A percentile compares a stretch with the other conserved stretches of the same genome.
Evolutionary conservation across 306 rosid genomes (phyloP).

Genomic region (Cicer yamashitae): DNA sequence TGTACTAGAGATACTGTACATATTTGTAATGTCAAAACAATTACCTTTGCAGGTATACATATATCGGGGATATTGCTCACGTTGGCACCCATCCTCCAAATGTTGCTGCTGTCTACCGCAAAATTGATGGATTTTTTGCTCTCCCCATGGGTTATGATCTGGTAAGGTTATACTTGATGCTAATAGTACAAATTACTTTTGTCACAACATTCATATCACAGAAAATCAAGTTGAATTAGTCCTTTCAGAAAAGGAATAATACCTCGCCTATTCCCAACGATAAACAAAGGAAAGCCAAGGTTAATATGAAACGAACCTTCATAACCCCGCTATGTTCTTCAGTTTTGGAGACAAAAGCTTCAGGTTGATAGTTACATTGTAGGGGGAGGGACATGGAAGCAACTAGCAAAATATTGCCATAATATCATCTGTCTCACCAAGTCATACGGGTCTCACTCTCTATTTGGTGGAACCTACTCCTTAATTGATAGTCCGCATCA

Average conservation of each 20-base stretch:
- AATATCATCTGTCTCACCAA: neutral
- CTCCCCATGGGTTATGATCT: slow-evolving; percentile 89
- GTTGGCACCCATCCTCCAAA: slow-evolving; percentile 91
- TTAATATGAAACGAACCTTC: slow-evolving; percentile 12
- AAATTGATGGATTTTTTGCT: slow-evolving; percentile 69
- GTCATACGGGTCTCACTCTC: neutral
- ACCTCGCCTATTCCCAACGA: slow-evolving; percentile 12
- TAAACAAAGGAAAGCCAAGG: slow-evolving; percentile 2
- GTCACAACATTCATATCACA: slow-evolving; percentile 25
- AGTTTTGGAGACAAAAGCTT: neutral
- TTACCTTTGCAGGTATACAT: slow-evolving; percentile 64
- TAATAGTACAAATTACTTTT: slow-evolving; percentile 27
- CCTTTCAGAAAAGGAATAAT: slow-evolving; percentile 29
- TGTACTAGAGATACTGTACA: slow-evolving; percentile 19
- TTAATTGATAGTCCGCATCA: neutral
- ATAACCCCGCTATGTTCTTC: slow-evolving; percentile 7
- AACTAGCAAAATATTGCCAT: neutral
- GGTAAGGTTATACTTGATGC: slow-evolving; percentile 60
- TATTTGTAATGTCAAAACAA: slow-evolving; percentile 25
- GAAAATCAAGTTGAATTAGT: slow-evolving; percentile 27
- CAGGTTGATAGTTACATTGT: neutral
- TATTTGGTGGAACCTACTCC: neutral
- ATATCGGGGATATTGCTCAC: slow-evolving; percentile 87
- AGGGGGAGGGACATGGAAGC: neutral
- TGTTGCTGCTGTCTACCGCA: slow-evolving; percentile 89